Base-by-base conservation (phyloP, 108 stramenopile species). In the Chaetoceros muelleri region DNA sequence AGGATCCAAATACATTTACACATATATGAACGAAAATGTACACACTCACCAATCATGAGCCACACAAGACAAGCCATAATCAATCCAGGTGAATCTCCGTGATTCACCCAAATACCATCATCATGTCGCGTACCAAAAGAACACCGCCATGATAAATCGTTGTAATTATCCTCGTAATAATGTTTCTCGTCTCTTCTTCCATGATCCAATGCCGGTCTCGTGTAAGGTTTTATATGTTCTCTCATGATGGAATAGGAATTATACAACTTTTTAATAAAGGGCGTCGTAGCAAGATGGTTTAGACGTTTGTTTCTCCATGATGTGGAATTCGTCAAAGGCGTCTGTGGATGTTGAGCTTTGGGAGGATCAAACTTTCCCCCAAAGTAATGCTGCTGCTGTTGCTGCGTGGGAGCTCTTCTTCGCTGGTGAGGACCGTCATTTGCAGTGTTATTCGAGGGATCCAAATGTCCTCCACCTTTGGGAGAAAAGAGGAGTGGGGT, bases 31-130 rank as follows among this genome's bases (percentile, higher is more conserved):
- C n/a, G n/a, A n/a, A n/a, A n/a, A n/a, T n/a, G n/a, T n/a, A n/a
- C n/a, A n/a, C n/a, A n/a, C n/a, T n/a, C n/a, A n/a, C n/a, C 53
- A 27, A 82, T 62, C 44, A 91, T 57, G 2, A 87, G 30, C 89
- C 89, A 91, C 5, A 91, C 85, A 65, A 84, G 60, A 3, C 69
- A 54, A 18, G 76, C 68, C 85, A 91, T 87, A 13, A 86, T 79
- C 27, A 74, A 67, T 3, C 89, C 89, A 17, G 85, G 79, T 53
- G 75, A 66, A 73, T 91, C 89, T 18, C 72, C 60, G 30, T 64
- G 66, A 46, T 87, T 87, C 67, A 76, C 62, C 89, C 89, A 91
- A 62, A 85, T 78, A 22, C 84, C 88, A 75, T 84, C 65, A 53
- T 79, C 62, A 44, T 79, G 73, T 23, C 47, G 52, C 0, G 84